Evolutionary conservation across 164 flowering plant genomes (phyloP).

Genomic region (Kingdonia uniflora): DNA sequence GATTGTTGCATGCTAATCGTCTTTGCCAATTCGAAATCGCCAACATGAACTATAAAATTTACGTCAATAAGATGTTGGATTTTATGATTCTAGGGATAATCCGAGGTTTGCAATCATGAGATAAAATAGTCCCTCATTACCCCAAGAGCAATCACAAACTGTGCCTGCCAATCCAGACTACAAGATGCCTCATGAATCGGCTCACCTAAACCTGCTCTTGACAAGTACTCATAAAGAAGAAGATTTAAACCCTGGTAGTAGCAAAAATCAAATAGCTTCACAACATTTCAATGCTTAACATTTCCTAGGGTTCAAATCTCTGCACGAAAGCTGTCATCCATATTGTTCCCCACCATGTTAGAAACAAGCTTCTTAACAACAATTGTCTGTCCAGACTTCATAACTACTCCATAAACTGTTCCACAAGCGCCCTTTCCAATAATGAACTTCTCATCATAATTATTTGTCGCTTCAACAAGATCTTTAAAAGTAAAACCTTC

Average conservation of each 20-base stretch:
- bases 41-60: constrained; percentile 87
- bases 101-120: constrained; percentile 91
- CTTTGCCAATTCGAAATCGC: constrained; percentile 95
- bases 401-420: constrained; percentile 80
- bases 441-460: constrained; percentile 58
- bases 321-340: constrained; percentile 76
- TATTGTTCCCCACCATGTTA: constrained; percentile 65
- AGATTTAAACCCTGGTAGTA: constrained; percentile 77
- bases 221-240: constrained; percentile 88
- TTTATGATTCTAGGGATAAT: constrained; percentile 95
- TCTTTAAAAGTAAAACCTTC: constrained; percentile 90
- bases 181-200: constrained; percentile 62
- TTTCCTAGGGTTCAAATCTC: constrained; percentile 86
- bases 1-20: constrained; percentile 92
- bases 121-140: constrained; percentile 90
- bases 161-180: constrained; percentile 59
- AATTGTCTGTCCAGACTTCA: constrained; percentile 48
- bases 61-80: constrained; percentile 82
- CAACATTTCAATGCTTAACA: constrained; percentile 87
- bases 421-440: constrained; percentile 95
- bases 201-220: constrained; percentile 83
- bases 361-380: constrained; percentile 83
- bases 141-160: constrained; percentile 73
- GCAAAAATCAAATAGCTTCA: constrained; percentile 83
- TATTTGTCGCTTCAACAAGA: constrained; percentile 65